Evolutionary conservation across 495 filamentous ascomycete genomes (phyloP), one percentile per base, ranked within the genome.

Genomic region (Podospora pseudoanserina): DNA sequence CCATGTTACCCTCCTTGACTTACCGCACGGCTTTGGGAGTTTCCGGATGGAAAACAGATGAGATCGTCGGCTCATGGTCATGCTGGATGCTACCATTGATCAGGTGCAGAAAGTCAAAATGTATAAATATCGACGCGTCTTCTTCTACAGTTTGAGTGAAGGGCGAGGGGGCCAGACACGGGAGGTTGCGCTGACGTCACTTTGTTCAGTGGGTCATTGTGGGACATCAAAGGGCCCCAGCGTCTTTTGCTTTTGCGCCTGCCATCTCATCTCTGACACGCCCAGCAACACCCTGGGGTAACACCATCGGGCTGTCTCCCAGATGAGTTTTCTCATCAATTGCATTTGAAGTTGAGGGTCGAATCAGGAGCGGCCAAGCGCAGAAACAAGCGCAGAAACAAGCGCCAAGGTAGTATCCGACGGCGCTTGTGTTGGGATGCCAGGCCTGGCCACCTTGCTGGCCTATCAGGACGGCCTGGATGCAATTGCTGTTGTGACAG

Each of bases 261-360:
- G 59, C 59, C 59, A 61, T 61, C 59, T 61, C 26, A 61, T 61
- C 59, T 61, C 59, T 61, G 59, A 61, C 59, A 61, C 27, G 59
- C 20, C 20, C 59, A 61, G 26, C 15, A 16, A 49, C 39, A 11
- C 39, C 39, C 39, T 16, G 7, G 39, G 39, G 15, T 13, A 49
- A 49, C 39, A 49, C 39, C 39, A 49, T 11, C 39, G 13, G 39
- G 39, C 5, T 49, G 2, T 49, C 4, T 49, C 39, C 39, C 39
- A 13, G 13, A 49, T 49, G 9, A 6, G 13, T 11, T 11, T 49
- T 49, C 7, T 49, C 39, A 11, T 49, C 39, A 49, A 49, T 49
- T 49, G 30, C 39, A 49, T 5, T 49, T 16, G 9, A 49, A 49
- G 39, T 49, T 49, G 39, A 49, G 39, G 39, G 39, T 16, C 15